Conservation (phyloP, 805 yeast species). For the Schizosaccharomyces osmophilus region DNA sequence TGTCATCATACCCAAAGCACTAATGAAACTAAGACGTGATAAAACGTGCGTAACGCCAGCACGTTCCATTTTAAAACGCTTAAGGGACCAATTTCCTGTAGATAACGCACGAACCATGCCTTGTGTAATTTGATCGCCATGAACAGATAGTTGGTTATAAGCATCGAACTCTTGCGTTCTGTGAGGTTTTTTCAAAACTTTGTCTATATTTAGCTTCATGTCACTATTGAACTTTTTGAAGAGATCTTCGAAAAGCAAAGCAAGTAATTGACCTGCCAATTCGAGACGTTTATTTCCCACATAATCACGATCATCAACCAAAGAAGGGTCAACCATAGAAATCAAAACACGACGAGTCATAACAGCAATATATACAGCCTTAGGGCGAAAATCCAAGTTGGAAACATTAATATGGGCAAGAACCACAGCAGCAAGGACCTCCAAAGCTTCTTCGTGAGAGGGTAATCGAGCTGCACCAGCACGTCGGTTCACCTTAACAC, state of each 20-base stretch:
- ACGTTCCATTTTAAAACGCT: constrained; percentile 97
- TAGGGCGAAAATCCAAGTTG: constrained; percentile 71
- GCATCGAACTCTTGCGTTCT: constrained; percentile 93
- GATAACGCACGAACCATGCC: constrained; percentile 92
- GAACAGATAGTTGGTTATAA: constrained; percentile 62
- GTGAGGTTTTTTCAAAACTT: constrained; percentile 77
- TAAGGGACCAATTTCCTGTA: constrained; percentile 96
- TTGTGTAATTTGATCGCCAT: constrained; percentile 75
- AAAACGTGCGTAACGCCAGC: constrained; percentile 97
- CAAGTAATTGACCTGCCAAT: constrained; percentile 90
- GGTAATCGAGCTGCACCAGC: constrained; percentile 58
- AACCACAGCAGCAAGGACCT: constrained; percentile 50
- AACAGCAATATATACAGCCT: constrained; percentile 79
- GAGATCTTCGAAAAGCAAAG: constrained; percentile 81
- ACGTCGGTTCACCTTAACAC: constrained; percentile 81
- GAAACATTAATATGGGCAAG: constrained; percentile 82
- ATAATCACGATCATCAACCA: constrained; percentile 96
- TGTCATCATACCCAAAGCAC: constrained; percentile 98
- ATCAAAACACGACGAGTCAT: constrained; percentile 91
- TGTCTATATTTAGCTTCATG: constrained; percentile 83
- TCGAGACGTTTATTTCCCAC: constrained; percentile 95
- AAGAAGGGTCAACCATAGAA: constrained; percentile 81
- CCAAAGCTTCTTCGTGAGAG: constrained; percentile 79
- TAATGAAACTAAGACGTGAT: constrained; percentile 70
- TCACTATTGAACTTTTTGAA: constrained; percentile 90